phyloP scores from a whole-genome alignment of 164 flowering plant genomes.

The Malania oleifera region DNA sequence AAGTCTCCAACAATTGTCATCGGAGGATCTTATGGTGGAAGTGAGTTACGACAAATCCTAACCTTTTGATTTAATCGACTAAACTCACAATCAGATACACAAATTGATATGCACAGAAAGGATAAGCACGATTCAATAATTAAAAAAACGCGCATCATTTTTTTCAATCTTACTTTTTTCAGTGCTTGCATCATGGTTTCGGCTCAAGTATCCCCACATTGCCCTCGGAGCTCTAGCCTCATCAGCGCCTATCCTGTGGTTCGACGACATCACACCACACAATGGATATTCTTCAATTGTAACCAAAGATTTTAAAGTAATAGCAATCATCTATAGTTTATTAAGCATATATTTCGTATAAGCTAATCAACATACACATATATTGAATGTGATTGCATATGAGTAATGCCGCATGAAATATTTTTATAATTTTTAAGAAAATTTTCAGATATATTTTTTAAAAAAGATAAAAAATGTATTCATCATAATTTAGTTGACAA shows the following conservation, averaged over 20 bases:
- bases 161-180: neutral
- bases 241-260: slow-evolving; percentile 67
- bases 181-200: slow-evolving; percentile 79
- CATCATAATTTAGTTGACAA: no score
- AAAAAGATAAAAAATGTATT: no score
- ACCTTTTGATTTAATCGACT: neutral
- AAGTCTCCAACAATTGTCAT: neutral
- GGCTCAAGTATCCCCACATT: slow-evolving; percentile 62
- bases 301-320: slow-evolving; percentile 44
- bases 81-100: neutral
- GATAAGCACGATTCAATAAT: no score
- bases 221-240: slow-evolving; percentile 65
- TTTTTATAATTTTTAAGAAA: neutral
- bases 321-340: neutral
- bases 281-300: slow-evolving; percentile 37
- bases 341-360: no score
- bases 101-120: neutral
- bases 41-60: no score
- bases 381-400: no score
- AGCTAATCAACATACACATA: no score
- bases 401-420: no score
- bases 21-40: slow-evolving; percentile 44
- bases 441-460: neutral
- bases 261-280: slow-evolving; percentile 42
- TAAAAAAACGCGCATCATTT: no score